Evolutionary conservation across 202 grass and related monocot species (phyloP), one percentile per base, ranked within the genome.

Genomic region (Brachypodium distachyon): DNA sequence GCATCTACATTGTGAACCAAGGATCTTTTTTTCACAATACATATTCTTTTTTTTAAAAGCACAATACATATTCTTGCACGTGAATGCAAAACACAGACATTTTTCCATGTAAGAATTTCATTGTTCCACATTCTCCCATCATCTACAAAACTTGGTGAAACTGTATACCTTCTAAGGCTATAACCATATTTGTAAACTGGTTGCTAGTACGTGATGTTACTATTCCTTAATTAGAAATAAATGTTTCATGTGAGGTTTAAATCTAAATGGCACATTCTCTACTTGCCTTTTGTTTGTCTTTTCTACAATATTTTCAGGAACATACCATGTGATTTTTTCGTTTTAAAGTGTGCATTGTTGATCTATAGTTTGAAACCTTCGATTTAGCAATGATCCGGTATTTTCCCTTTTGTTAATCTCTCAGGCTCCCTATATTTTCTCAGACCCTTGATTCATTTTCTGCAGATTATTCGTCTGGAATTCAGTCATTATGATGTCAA

Each of bases 401-500:
- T 6, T 33, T 44, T 52, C 49, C 37, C 4, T 12, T 37, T 31
- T 32, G 17, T 56, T 5, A 4, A 25, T 51, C 22, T 81, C 42
- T 25, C 29, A 27, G 12, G 28, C 21, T 37, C 3, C 7, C 17
- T 48, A 50, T 21, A 56, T 23, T 37, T 36, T 68, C 34, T 49
- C n/a, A 55, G 18, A 7, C 52, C 12, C 23, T 68, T 82, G 46
- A 14, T 25, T 62, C 14, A 54, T 73, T 76, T 72, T 65, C 32
- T 81, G 74, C 68, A 97, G 94, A 92, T 97, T 58, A 86, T 98
- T 90, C 85, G 63, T 64, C 67, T 94, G 61, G 91, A 98, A 74
- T 94, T 98, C 61, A 74, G 73, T 54, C 95, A 98, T 77, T 98
- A 98, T 77, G 91, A 92, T 85, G 88, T 92, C 34, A 90, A 90